phyloP scores from a whole-genome alignment of 441 rosid species.

The Erysimum cheiri region DNA sequence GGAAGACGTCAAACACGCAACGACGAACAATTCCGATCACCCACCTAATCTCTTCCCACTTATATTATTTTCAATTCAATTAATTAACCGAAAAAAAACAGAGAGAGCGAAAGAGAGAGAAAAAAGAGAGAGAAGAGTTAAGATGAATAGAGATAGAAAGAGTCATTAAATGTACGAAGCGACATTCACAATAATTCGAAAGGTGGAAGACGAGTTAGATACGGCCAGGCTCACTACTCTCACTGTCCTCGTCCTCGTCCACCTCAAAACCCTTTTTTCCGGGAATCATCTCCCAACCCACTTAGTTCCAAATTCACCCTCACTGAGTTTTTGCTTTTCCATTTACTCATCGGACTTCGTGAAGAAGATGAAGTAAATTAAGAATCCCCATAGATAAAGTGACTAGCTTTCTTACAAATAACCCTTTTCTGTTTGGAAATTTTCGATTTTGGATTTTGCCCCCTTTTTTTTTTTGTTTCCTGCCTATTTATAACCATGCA shows the following conservation, averaged over 20 bases:
- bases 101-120: neutral
- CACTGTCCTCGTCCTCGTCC: slow-evolving; percentile 41
- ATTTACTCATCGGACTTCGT: slow-evolving; percentile 40
- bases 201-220: slow-evolving; percentile 55
- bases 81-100: neutral
- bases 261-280: slow-evolving; percentile 25
- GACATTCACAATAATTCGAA: slow-evolving; percentile 48
- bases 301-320: slow-evolving; percentile 38
- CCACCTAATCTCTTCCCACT: slow-evolving; percentile 41
- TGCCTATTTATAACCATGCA: slow-evolving; percentile 45
- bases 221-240: slow-evolving; percentile 44
- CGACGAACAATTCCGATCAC: slow-evolving; percentile 59
- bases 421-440: slow-evolving; percentile 14
- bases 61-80: slow-evolving; percentile 13
- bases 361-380: slow-evolving; percentile 16
- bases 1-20: slow-evolving; percentile 74
- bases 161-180: slow-evolving; percentile 42
- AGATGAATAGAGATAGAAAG: slow-evolving; percentile 19
- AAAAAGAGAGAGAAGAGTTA: slow-evolving; percentile 8
- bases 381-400: neutral
- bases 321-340: neutral
- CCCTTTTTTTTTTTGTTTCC: neutral
- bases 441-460: slow-evolving; percentile 1
- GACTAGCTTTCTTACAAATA: neutral
- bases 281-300: slow-evolving; percentile 42